Percentiles rank a stretch among this genome's conserved stretches.
These are phyloP conservation scores for Quercus mongolica DNA, from an alignment of 306 rosid species.

Conservation along the genomic window DNA sequence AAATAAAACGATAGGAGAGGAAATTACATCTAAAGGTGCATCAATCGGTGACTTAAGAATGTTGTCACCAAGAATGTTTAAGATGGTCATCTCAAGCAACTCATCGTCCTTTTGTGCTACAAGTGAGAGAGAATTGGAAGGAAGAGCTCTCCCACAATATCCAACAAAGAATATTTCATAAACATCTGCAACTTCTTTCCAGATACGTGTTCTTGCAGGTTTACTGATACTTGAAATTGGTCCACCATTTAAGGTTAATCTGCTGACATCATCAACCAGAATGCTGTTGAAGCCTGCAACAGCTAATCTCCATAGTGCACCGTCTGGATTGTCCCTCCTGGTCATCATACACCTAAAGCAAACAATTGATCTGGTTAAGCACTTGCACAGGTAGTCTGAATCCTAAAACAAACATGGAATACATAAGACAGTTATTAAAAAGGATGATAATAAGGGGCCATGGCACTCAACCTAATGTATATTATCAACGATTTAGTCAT, in stretches of 20 bases:
- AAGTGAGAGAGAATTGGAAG: conserved; percentile 70
- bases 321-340: conserved; percentile 87
- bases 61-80: conserved; percentile 75
- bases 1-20: not conserved
- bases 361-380: conserved; percentile 17
- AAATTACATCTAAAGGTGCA: conserved; percentile 79
- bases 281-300: conserved; percentile 72
- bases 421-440: not conserved
- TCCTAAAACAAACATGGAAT: conserved; percentile 8
- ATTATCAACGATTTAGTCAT: not conserved
- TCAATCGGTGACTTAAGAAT: conserved; percentile 70
- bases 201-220: conserved; percentile 71
- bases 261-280: conserved; percentile 59
- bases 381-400: not conserved
- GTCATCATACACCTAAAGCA: conserved; percentile 87
- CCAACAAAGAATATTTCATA: conserved; percentile 93
- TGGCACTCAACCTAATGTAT: not conserved
- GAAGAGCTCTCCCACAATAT: conserved; percentile 92
- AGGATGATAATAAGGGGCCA: not conserved
- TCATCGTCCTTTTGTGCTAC: conserved; percentile 67
- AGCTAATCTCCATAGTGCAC: conserved; percentile 88
- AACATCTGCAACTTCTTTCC: conserved; percentile 96
- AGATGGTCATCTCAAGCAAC: conserved; percentile 77
- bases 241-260: conserved; percentile 33
- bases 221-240: conserved; percentile 51